phyloP scores from a whole-genome alignment of 371 early-diverging fungal genomes.

The Mortierella sp. region DNA sequence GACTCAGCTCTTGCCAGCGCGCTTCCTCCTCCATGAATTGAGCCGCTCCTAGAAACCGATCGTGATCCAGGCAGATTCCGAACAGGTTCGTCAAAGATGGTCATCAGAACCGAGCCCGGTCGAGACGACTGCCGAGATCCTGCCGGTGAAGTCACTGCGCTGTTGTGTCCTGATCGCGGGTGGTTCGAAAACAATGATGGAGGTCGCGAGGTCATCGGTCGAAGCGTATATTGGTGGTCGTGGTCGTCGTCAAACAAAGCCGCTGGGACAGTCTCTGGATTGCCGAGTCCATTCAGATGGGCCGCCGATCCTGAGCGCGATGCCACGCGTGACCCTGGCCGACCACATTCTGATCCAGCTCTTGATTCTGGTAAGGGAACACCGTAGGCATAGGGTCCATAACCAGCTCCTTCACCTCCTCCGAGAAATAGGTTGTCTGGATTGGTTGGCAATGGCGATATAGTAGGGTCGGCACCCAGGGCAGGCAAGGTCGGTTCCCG shows the following conservation, averaged over 20 bases:
- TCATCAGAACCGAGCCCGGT: conserved; percentile 34
- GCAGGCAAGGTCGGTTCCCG: conserved; percentile 11
- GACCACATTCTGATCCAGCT: not conserved
- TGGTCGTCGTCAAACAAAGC: conserved; percentile 20
- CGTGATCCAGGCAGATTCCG: conserved; percentile 14
- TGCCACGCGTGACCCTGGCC: not conserved
- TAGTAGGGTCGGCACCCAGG: not conserved
- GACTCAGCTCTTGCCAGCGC: not conserved
- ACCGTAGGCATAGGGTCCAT: conserved; percentile 28
- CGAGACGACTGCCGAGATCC: conserved; percentile 27
- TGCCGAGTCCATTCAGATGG: not conserved
- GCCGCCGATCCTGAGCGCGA: not conserved
- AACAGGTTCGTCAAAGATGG: conserved; percentile 48
- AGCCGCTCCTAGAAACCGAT: conserved; percentile 14
- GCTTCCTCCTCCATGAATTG: not conserved
- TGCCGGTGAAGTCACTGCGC: conserved; percentile 16
- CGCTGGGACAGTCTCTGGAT: not conserved
- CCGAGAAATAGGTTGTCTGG: conserved; percentile 18
- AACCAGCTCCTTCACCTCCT: conserved; percentile 25
- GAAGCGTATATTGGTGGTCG: conserved; percentile 14
- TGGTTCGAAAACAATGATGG: conserved; percentile 36
- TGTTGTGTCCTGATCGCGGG: conserved; percentile 27
- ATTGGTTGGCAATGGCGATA: not conserved
- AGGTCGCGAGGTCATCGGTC: conserved; percentile 5
- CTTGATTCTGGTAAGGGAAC: conserved; percentile 9